Conservation (phyloP, 2,329 filamentous ascomycete genomes). For the Diplodia corticola region DNA sequence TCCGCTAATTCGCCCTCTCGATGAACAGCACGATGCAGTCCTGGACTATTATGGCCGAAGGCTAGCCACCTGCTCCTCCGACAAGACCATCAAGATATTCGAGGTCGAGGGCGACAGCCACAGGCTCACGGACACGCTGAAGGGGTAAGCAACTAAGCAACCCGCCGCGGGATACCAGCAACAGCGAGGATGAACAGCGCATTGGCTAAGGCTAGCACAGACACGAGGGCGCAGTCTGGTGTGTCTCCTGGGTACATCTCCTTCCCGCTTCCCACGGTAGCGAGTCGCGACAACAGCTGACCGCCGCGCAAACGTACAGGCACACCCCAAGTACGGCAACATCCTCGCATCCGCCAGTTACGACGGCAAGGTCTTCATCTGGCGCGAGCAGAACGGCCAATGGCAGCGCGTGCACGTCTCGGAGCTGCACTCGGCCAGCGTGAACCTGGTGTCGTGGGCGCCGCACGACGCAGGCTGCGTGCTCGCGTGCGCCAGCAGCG, state of each 20-base stretch:
- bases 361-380: conserved; percentile 98
- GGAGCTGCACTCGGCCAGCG: conserved; percentile 88
- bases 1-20: conserved; percentile 12
- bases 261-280: background rate
- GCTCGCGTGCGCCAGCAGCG: conserved; percentile 89
- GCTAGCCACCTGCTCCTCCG: conserved; percentile 94
- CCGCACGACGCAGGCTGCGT: conserved; percentile 94
- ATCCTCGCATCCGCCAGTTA: conserved; percentile 95
- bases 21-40: conserved; percentile 80
- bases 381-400: conserved; percentile 72
- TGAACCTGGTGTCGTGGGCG: conserved; percentile 97
- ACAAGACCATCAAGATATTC: conserved; percentile 99
- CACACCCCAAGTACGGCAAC: conserved; percentile 97
- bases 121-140: conserved; percentile 85
- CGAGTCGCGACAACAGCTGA: background rate
- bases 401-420: conserved; percentile 88
- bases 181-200: background rate
- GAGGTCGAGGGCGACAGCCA: conserved; percentile 94
- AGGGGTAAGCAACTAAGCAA: conserved; percentile 70
- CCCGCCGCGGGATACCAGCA: background rate
- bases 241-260: conserved; percentile 75
- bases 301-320: conserved; percentile 43
- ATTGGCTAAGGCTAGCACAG: conserved; percentile 50
- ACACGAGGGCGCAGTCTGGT: conserved; percentile 97
- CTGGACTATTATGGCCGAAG: conserved; percentile 98